Evolutionary conservation across 257 asterid species (phyloP), one percentile per base, ranked within the genome.

Genomic region (Dorcoceras hygrometricum): DNA sequence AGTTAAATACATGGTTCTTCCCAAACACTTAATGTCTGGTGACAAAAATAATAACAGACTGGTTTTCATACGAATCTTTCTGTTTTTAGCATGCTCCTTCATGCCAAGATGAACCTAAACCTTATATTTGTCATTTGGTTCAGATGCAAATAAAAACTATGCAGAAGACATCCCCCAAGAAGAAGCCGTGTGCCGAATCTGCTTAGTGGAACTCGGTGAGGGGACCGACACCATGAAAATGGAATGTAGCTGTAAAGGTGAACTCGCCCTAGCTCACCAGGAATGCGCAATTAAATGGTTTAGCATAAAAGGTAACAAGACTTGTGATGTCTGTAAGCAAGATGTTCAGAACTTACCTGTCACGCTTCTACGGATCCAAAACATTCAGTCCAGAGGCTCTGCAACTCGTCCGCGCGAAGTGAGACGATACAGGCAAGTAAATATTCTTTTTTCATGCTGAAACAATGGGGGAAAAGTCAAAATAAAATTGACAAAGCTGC

Each of bases 221-320:
- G 88, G 83, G 63, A 69, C 89, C 3, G 88, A 87, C 65, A 84
- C 94, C 25, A 82, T 93, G 55, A 93, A 93, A 79, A 87, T 88
- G 96, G 98, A 92, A 76, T 92, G 98, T 58, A 75, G 89, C 77
- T 93, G 97, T 71, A 93, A 84, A 81, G 98, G 98, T 14, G 98
- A 93, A 75, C 97, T 93, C 59, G 98, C 96, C 62, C 77, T 93
- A 60, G 97, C 97, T 65, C 98, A 93, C 83, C 84, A 88, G 55
- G 96, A 86, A 75, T 92, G 98, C 72, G 98, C 95, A 14, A 72
- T 92, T 25, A 92, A 89, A 73, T 92, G 98, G 98, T 93, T 93
- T 74, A 93, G 90, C 81, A 87, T 93, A 76, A 93, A 90, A 77
- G 97, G 98, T 43, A 93, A 87, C 84, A 93, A 83, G 76, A 89